Conservation (phyloP, 2,329 filamentous ascomycete species). For the Ophiocordyceps polyrhachis-furcata region DNA sequence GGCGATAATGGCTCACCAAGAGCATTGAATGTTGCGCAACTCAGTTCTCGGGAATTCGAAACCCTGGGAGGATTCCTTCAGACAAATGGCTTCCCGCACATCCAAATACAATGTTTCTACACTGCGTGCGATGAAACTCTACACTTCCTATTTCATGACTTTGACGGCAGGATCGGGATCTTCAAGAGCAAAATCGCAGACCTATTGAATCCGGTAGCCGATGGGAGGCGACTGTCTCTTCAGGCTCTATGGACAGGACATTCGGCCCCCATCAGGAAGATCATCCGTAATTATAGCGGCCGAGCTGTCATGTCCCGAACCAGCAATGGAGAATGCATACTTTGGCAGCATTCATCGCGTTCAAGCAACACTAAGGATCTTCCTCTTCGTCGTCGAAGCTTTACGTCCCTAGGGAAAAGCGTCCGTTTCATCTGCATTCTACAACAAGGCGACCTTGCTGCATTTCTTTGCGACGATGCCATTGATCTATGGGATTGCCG, state of each 20-base stretch:
- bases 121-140: conserved; percentile 44
- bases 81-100: conserved; percentile 21
- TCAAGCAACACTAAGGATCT: conserved; percentile 19
- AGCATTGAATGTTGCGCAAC: conserved; percentile 74
- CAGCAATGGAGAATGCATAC: conserved; percentile 55
- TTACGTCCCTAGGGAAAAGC: conserved; percentile 46
- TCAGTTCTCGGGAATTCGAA: conserved; percentile 38
- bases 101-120: conserved; percentile 58
- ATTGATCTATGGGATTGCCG: conserved; percentile 70
- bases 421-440: conserved; percentile 69
- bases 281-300: conserved; percentile 70
- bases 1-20: conserved; percentile 45
- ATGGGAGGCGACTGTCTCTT: conserved; percentile 38
- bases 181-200: conserved; percentile 62
- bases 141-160: conserved; percentile 62
- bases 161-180: conserved; percentile 69
- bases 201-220: conserved; percentile 55
- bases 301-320: conserved; percentile 68
- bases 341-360: conserved; percentile 49
- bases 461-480: conserved; percentile 55
- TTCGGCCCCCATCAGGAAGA: conserved; percentile 61
- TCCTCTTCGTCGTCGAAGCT: conserved; percentile 44
- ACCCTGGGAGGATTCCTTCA: conserved; percentile 19
- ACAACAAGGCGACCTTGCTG: conserved; percentile 57
- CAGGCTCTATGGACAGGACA: conserved; percentile 69